Percentiles rank a stretch among this genome's conserved stretches.
phyloP scores from a whole-genome alignment of 2,329 filamentous ascomycete species.

The Fusarium torulosum region DNA sequence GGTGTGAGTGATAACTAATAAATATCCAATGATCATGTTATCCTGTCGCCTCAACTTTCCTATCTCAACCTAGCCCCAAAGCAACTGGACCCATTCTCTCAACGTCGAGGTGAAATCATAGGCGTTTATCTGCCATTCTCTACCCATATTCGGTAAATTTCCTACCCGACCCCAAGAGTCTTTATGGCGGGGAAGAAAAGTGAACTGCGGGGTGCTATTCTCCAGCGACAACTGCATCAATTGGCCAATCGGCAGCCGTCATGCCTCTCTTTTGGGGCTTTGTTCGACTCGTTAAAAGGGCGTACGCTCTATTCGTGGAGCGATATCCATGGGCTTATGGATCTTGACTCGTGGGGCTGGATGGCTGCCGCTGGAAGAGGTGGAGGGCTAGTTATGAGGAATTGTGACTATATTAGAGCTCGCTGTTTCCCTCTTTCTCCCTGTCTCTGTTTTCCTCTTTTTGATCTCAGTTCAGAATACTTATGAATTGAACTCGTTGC shows the following conservation, averaged over 20 bases:
- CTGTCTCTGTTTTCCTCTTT: neutral
- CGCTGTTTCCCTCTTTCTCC: neutral
- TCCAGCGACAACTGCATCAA: neutral
- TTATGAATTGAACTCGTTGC: neutral
- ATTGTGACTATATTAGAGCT: conserved; percentile 37
- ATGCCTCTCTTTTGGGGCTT: conserved; percentile 7
- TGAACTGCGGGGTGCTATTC: conserved; percentile 25
- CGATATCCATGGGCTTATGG: conserved; percentile 4
- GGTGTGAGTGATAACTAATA: neutral
- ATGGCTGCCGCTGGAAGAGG: conserved; percentile 17
- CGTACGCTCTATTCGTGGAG: neutral
- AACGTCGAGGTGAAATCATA: conserved; percentile 10
- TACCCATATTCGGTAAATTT: conserved; percentile 31
- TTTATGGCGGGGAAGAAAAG: conserved; percentile 20
- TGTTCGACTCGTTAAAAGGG: conserved; percentile 3
- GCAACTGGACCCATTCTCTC: conserved; percentile 18
- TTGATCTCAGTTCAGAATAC: neutral
- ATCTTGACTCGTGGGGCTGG: conserved; percentile 39
- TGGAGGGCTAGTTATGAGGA: conserved; percentile 16
- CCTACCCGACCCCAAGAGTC: conserved; percentile 17
- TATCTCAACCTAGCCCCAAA: conserved; percentile 39
- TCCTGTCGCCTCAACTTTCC: conserved; percentile 38
- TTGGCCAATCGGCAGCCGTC: conserved; percentile 23
- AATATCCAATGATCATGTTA: too few relatives aligned
- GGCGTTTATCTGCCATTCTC: conserved; percentile 21